Evolutionary conservation across 2,329 filamentous ascomycete genomes (phyloP).

Genomic region (Juglanconis oblonga): DNA sequence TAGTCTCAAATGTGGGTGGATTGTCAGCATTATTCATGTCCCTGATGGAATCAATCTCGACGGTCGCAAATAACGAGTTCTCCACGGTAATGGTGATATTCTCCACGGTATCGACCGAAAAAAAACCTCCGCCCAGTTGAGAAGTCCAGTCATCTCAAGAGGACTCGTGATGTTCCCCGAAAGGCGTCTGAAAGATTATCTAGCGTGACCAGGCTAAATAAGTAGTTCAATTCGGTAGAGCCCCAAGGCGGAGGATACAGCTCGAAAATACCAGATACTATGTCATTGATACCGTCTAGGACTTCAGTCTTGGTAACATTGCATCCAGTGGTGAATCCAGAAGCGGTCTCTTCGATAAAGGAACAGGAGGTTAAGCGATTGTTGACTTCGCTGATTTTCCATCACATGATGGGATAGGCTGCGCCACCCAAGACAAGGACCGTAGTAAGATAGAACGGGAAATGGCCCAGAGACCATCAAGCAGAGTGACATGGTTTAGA

Average conservation of each 20-base stretch:
- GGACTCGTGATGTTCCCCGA: background rate
- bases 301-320: background rate
- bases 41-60: conserved; percentile 21
- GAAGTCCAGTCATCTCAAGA: background rate
- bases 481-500: conserved; percentile 42
- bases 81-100: conserved; percentile 10
- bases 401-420: conserved; percentile 52
- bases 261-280: no score
- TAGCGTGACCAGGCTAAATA: no score
- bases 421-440: conserved; percentile 62
- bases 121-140: background rate
- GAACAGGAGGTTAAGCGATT: background rate
- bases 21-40: conserved; percentile 1
- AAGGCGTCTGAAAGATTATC: no score
- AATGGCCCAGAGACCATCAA: conserved; percentile 47
- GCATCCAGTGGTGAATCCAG: background rate
- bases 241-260: no score
- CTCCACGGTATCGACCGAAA: background rate
- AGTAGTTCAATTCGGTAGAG: no score
- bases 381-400: conserved; percentile 29
- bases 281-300: no score
- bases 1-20: conserved; percentile 6
- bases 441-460: conserved; percentile 61
- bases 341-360: background rate
- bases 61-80: conserved; percentile 23